Conservation (phyloP, 345 rosid genomes). For the Melaleuca alternifolia region DNA sequence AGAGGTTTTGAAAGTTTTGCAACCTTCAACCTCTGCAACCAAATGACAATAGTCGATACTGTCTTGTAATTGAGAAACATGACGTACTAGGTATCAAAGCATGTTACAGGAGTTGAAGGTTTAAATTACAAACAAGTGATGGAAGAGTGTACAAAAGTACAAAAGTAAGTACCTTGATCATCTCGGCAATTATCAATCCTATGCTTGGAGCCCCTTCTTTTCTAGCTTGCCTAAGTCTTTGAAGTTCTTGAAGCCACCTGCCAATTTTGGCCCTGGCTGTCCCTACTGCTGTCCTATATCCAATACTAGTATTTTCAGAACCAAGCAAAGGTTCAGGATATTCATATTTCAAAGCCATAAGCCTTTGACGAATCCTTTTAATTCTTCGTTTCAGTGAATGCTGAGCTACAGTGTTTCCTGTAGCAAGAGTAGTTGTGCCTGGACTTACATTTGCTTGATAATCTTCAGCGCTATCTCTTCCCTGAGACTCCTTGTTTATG, state of each 20-base stretch:
- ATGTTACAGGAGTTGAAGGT: background rate
- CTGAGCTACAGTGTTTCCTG: slow-evolving; percentile 36
- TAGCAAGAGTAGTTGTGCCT: slow-evolving; percentile 18
- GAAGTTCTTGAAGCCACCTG: slow-evolving; percentile 82
- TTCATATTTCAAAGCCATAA: slow-evolving; percentile 69
- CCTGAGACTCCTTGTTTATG: slow-evolving; percentile 47
- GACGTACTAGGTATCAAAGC: background rate
- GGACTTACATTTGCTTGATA: slow-evolving; percentile 27
- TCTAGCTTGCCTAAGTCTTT: slow-evolving; percentile 70
- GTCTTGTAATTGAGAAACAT: background rate
- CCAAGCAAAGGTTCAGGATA: slow-evolving; percentile 34
- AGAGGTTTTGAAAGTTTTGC: background rate
- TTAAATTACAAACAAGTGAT: background rate
- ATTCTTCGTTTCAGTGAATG: slow-evolving; percentile 50
- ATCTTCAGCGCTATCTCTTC: slow-evolving; percentile 38
- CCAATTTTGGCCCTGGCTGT: slow-evolving; percentile 66
- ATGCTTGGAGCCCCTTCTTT: slow-evolving; percentile 70
- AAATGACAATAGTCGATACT: background rate
- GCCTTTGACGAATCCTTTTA: slow-evolving; percentile 63
- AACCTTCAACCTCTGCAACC: background rate
- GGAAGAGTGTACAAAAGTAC: background rate
- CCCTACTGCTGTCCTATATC: slow-evolving; percentile 55
- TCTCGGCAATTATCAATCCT: slow-evolving; percentile 53
- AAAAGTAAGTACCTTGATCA: slow-evolving; percentile 50
- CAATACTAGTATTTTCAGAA: slow-evolving; percentile 46